Evolutionary conservation across 441 rosid species (phyloP), one percentile per base, ranked within the genome.

Genomic region (Macaranga tanarius): DNA sequence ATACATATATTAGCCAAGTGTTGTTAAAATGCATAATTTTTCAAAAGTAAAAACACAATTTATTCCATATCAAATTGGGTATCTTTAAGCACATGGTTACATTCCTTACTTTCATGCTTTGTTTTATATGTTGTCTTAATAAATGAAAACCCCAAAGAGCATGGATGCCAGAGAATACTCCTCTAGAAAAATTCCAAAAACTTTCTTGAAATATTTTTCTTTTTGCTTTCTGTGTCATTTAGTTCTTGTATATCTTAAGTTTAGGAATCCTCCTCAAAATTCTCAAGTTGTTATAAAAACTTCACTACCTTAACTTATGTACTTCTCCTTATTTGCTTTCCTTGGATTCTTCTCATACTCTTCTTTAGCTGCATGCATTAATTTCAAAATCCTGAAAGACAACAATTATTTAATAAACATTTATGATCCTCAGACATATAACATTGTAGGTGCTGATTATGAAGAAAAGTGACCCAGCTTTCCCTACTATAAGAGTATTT

Each of bases 181-280:
- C 77, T 74, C 67, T 2, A 34, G 62, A 74, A 69, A 76, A 75
- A 72, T 76, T 77, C 84, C 75, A 80, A 82, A 80, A 75, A 48
- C 68, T 62, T 38, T 70, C 44, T 75, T 70, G 63, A 63, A 62
- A 59, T 38, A 23, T 72, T 31, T 55, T 75, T 45, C 7, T 73
- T 73, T 13, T 40, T 71, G 65, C 23, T 54, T 65, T 12, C 4
- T 65, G 61, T 85, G 92, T 86, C 89, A 54, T 80, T 67, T 86
- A 86, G 86, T 79, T 56, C 56, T 88, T 85, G 88, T 82, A 73
- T 76, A 76, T 75, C 78, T 62, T n/a, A 78, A 78, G 81, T 75
- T 75, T 57, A 71, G 87, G 88, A 88, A 86, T 83, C 84, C 74
- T 84, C 81, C 82, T 83, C 81, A 83, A 82, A 86, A 74, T 77